Evolutionary conservation across 2,329 filamentous ascomycete genomes (phyloP).

Genomic region (Sclerotinia minor): DNA sequence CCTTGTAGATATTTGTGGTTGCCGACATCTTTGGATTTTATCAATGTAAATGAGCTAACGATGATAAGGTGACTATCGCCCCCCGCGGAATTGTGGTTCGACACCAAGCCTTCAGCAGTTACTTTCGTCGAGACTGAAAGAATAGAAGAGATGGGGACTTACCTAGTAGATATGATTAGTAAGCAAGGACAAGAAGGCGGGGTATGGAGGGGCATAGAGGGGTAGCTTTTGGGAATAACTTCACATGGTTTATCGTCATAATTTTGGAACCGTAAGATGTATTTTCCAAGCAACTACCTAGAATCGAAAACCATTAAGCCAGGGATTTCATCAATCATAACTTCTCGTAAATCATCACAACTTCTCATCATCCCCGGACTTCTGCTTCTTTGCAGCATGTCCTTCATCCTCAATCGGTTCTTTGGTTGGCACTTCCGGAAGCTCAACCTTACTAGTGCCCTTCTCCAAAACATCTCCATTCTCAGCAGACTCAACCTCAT

Average conservation of each 20-base stretch:
- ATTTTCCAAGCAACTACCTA: background rate
- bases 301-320: background rate
- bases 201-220: constrained; percentile 7
- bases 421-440: constrained; percentile 44
- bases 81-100: background rate
- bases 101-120: background rate
- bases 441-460: constrained; percentile 33
- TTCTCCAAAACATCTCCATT: constrained; percentile 30
- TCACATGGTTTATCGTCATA: background rate
- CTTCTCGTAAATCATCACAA: constrained; percentile 16
- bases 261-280: constrained; percentile 7
- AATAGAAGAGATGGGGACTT: background rate
- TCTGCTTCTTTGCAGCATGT: constrained; percentile 43
- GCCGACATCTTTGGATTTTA: constrained; percentile 31
- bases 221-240: constrained; percentile 15
- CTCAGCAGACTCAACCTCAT: constrained; percentile 35
- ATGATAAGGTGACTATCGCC: background rate
- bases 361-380: constrained; percentile 34
- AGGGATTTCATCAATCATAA: background rate
- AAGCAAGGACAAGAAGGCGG: constrained; percentile 6
- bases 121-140: background rate
- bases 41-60: background rate
- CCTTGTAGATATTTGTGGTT: constrained; percentile 52
- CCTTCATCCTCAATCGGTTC: constrained; percentile 41
- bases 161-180: background rate